These are phyloP conservation scores for Rhodamnia rubescens DNA, from an alignment of 345 rosid genomes.

Conservation along the genomic window DNA sequence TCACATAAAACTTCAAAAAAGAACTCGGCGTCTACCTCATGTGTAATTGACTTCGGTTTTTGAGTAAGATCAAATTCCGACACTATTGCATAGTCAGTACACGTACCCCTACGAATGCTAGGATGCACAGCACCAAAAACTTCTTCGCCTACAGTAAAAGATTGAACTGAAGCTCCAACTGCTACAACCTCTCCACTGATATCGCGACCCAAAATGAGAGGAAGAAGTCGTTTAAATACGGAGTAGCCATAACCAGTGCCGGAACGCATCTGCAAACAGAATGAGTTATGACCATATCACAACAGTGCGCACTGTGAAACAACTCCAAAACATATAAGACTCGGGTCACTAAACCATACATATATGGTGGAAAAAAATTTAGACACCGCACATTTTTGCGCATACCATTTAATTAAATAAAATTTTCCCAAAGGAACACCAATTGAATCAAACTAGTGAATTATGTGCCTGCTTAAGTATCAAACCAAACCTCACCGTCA, in stretches of 20 bases:
- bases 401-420: not conserved
- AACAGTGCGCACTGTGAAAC: not conserved
- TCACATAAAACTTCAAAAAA: not conserved
- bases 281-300: not conserved
- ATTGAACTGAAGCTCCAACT: constrained; percentile 54
- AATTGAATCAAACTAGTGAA: too few relatives aligned
- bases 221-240: constrained; percentile 68
- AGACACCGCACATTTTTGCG: too few relatives aligned
- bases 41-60: constrained; percentile 54
- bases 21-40: constrained; percentile 32
- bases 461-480: not conserved
- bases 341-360: too few relatives aligned
- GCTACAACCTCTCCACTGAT: constrained; percentile 86
- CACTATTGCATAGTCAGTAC: constrained; percentile 70
- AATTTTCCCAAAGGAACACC: too few relatives aligned
- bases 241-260: constrained; percentile 73
- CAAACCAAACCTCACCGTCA: not conserved
- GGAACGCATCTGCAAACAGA: constrained; percentile 61
- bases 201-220: constrained; percentile 89
- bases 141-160: constrained; percentile 59
- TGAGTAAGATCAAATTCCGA: constrained; percentile 59
- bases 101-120: constrained; percentile 88
- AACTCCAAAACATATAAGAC: not conserved
- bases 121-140: constrained; percentile 98
- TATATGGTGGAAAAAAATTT: too few relatives aligned